Conservation (phyloP, 768 basidiomycete genomes). For the Sporobolomyces phaffii region DNA sequence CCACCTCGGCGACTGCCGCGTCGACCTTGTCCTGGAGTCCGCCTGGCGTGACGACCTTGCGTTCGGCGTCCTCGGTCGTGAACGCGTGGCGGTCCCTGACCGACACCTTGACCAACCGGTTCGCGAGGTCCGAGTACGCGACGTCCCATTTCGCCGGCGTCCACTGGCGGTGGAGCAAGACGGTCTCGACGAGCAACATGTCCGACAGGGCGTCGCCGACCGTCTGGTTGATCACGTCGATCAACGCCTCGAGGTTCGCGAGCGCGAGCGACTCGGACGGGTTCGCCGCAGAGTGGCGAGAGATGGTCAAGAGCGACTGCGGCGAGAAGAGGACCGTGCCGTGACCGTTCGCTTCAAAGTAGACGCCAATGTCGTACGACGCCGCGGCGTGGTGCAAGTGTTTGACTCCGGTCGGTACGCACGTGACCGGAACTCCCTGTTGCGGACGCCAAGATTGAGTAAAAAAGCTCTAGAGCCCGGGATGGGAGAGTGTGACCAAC, state of each 20-base stretch:
- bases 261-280: slow-evolving; percentile 37
- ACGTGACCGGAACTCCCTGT: slow-evolving; percentile 86
- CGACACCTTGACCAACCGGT: slow-evolving; percentile 85
- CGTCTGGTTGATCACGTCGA: slow-evolving; percentile 88
- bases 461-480: too few relatives aligned
- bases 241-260: slow-evolving; percentile 59
- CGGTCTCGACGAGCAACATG: slow-evolving; percentile 86
- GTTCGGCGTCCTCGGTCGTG: slow-evolving; percentile 88
- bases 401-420: slow-evolving; percentile 94
- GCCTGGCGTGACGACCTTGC: slow-evolving; percentile 69
- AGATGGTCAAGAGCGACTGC: slow-evolving; percentile 59
- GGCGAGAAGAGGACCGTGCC: slow-evolving; percentile 93
- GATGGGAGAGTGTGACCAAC: slow-evolving; percentile 2
- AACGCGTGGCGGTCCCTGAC: slow-evolving; percentile 76
- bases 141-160: slow-evolving; percentile 80
- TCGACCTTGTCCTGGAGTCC: slow-evolving; percentile 78
- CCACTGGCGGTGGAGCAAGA: slow-evolving; percentile 83
- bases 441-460: background rate
- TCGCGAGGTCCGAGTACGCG: slow-evolving; percentile 85
- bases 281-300: slow-evolving; percentile 63
- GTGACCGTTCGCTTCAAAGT: slow-evolving; percentile 98
- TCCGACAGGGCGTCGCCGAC: slow-evolving; percentile 96
- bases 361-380: slow-evolving; percentile 89
- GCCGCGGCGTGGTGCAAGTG: slow-evolving; percentile 96
- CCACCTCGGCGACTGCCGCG: slow-evolving; percentile 67